Evolutionary conservation across 2,329 filamentous ascomycete genomes (phyloP).

Genomic region (Trichophyton benhamiae): DNA sequence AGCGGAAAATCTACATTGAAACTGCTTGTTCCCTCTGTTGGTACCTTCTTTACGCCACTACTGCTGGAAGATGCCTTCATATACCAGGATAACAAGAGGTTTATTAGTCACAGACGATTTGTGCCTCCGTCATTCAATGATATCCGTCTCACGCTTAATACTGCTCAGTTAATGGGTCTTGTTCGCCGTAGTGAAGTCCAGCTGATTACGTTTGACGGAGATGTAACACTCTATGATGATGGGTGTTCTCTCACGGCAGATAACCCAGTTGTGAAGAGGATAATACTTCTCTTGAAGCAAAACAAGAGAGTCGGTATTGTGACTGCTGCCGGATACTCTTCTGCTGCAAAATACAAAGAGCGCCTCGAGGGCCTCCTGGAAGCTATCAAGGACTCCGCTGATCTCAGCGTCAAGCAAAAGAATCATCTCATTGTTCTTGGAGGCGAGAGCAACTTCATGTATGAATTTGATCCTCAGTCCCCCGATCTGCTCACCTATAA

Average conservation of each 20-base stretch:
- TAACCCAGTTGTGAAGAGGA: constrained; percentile 62
- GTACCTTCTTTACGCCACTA: constrained; percentile 84
- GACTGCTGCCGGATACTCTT: constrained; percentile 88
- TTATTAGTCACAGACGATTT: constrained; percentile 82
- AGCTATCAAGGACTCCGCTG: constrained; percentile 52
- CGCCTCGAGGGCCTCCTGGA: constrained; percentile 79
- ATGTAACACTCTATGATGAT: constrained; percentile 91
- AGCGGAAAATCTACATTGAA: constrained; percentile 76
- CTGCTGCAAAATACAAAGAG: constrained; percentile 72
- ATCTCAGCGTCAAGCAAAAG: constrained; percentile 54
- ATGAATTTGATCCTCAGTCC: constrained; percentile 57
- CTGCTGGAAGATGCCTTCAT: constrained; percentile 81
- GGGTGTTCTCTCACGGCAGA: constrained; percentile 63
- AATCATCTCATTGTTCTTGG: constrained; percentile 82
- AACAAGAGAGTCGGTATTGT: constrained; percentile 87
- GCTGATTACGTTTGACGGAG: constrained; percentile 91
- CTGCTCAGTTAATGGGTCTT: constrained; percentile 87
- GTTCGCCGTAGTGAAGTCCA: constrained; percentile 60
- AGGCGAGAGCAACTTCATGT: constrained; percentile 91
- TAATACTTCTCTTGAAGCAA: constrained; percentile 58
- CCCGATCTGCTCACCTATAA: constrained; percentile 57
- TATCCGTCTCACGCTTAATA: constrained; percentile 82
- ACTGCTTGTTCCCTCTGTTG: constrained; percentile 78
- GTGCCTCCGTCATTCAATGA: constrained; percentile 97
- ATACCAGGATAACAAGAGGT: constrained; percentile 73